Base-by-base conservation (phyloP, 2,329 filamentous ascomycete genomes). In the Tolypocladium ovalisporum region DNA sequence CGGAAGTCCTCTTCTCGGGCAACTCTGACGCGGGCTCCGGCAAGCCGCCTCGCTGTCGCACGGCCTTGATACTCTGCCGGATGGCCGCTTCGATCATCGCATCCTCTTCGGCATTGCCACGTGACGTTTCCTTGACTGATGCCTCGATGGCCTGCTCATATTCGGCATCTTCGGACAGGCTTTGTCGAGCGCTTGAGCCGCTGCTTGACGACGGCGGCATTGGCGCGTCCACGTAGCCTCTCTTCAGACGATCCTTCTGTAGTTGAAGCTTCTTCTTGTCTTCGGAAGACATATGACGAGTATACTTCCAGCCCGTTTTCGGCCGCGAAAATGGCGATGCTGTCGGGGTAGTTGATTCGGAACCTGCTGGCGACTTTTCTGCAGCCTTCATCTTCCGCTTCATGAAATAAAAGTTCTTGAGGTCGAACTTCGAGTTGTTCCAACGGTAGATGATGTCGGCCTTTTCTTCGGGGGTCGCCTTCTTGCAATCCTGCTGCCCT, bases 41-140 rank as follows among this genome's bases (percentile, higher is more conserved):
- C 10, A 68, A 59, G 52, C 64, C 65, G 4, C 63, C 67, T 34
- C 61, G 60, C 22, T 71, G 60, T 15, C 65, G 73, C 60, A 81
- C 72, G 39, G 88, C 84, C 17, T 73, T 75, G 19, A 94, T 77
- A 61, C 87, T 90, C 6, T 87, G 84, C 17, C 88, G 79, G 54
- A 95, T 87, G 1, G 89, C 89, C 24, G 82, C 78, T 66, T 91
- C 89, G 53, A 95, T 79, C 58, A 81, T 76, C 27, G 78, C 79
- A 65, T 94, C 90, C 68, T 94, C 87, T 24, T 83, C 78, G 0
- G 77, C 67, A 61, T 93, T 79, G 13, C 89, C 89, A 1, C 75
- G 78, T 0, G 88, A 91, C 0, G 88, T 90, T 66, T 87, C 81
- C 9, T 76, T 74, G 1, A 94, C 86, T 1, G 87, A 88, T 13